Conservation (phyloP, 257 asterid genomes). For the Fraxinus excelsior region DNA sequence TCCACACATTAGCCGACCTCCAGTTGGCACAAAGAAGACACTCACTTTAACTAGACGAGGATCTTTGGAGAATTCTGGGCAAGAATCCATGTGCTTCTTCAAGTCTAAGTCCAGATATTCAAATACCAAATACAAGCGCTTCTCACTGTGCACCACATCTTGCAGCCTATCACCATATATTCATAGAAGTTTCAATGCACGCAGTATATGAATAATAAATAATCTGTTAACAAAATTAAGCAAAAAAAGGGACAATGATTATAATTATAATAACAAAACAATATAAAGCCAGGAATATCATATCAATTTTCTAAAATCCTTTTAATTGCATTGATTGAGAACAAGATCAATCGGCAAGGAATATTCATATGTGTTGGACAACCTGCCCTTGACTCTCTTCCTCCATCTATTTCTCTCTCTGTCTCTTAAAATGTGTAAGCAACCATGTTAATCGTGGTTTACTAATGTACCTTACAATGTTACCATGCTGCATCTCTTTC, state of each 20-base stretch:
- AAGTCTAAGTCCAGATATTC: conserved; percentile 96
- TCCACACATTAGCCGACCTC: conserved; percentile 14
- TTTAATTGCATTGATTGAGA: conserved; percentile 7
- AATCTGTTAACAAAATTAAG: conserved; percentile 15
- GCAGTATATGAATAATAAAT: conserved; percentile 14
- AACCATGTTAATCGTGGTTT: conserved; percentile 13
- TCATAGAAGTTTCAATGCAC: neutral
- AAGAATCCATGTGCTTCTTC: conserved; percentile 98
- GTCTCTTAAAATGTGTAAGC: conserved; percentile 17
- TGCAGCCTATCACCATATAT: conserved; percentile 67
- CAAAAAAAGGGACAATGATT: neutral
- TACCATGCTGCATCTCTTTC: conserved; percentile 97
- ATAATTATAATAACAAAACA: conserved; percentile 2
- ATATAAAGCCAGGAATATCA: neutral
- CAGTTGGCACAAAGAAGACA: conserved; percentile 28
- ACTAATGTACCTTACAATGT: conserved; percentile 70
- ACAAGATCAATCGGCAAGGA: conserved; percentile 11
- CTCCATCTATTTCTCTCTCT: neutral
- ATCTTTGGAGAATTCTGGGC: conserved; percentile 87
- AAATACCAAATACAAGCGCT: conserved; percentile 85
- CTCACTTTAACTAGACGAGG: conserved; percentile 79
- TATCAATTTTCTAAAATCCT: neutral
- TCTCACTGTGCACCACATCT: conserved; percentile 98
- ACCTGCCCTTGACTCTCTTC: conserved; percentile 16
- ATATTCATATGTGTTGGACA: conserved; percentile 8